Conservation (phyloP, 805 yeast genomes). For the Komagataella phaffii region DNA sequence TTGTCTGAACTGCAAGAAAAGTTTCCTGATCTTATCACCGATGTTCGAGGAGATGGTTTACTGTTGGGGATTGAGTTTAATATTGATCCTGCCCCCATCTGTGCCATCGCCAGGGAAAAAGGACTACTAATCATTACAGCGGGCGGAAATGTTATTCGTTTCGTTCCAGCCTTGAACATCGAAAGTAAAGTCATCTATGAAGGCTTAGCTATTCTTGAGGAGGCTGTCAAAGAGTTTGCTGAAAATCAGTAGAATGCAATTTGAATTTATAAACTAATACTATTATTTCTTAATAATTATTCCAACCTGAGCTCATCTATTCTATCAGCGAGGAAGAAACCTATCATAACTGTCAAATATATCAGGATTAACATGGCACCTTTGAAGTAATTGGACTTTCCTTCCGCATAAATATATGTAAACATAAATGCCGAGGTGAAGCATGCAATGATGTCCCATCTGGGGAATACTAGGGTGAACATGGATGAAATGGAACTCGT, state of each 20-base stretch:
- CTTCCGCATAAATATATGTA: constrained; percentile 92
- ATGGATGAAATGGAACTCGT: constrained; percentile 23
- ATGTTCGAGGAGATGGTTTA: constrained; percentile 81
- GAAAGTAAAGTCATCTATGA: constrained; percentile 51
- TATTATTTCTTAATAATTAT: neutral
- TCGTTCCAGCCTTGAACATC: constrained; percentile 87
- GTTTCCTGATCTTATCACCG: constrained; percentile 48
- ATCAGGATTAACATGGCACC: constrained; percentile 78
- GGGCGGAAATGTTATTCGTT: constrained; percentile 80
- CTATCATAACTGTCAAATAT: constrained; percentile 62
- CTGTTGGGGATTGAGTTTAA: constrained; percentile 72
- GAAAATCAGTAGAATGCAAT: neutral
- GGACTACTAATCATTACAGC: constrained; percentile 85
- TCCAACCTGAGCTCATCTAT: constrained; percentile 13
- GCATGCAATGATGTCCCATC: constrained; percentile 88
- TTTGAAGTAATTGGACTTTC: constrained; percentile 91
- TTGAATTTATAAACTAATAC: neutral
- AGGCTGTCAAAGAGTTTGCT: constrained; percentile 25
- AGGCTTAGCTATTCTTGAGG: constrained; percentile 61
- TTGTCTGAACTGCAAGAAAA: constrained; percentile 35
- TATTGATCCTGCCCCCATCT: constrained; percentile 49
- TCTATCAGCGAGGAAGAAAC: constrained; percentile 56
- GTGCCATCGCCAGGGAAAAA: constrained; percentile 55
- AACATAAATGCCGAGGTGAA: constrained; percentile 78
- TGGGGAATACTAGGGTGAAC: constrained; percentile 81